Conservation (phyloP, 208 protist genomes). For the Plasmodiophora brassicae region DNA sequence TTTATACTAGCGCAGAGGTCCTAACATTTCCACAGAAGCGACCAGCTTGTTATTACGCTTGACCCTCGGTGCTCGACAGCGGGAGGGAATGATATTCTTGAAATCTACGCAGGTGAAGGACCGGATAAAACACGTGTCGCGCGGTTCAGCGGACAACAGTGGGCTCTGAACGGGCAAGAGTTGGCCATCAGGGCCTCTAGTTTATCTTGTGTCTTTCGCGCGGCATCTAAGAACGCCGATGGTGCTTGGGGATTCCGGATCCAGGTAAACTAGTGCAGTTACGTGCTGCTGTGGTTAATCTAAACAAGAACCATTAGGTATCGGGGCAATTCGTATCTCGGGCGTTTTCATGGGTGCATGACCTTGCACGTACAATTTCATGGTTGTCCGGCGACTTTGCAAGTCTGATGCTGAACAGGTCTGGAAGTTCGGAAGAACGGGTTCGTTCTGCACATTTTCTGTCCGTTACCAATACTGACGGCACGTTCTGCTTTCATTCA, state of each 20-base stretch:
- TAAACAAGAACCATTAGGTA: too few species aligned
- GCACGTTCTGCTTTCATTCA: neutral
- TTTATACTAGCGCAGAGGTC: neutral
- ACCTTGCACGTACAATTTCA: neutral
- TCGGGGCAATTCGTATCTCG: neutral
- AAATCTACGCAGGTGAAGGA: neutral
- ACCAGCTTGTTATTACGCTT: neutral
- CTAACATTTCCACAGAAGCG: neutral
- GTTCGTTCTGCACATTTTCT: neutral
- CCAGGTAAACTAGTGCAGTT: neutral
- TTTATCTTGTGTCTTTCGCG: neutral
- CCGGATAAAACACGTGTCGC: neutral
- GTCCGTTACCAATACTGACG: neutral
- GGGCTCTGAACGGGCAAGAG: neutral
- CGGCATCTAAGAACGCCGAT: neutral
- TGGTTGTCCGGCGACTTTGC: neutral
- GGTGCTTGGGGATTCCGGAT: neutral
- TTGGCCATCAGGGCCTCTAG: neutral
- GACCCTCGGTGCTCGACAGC: neutral
- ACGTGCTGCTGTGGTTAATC: too few species aligned
- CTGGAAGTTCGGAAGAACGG: neutral
- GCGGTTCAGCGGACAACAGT: neutral
- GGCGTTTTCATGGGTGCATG: neutral
- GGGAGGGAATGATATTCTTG: neutral
- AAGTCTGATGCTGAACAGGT: neutral